These are phyloP conservation scores for Magnaporthiopsis incrustans DNA, from an alignment of 2,329 filamentous ascomycete species.

Conservation along the genomic window DNA sequence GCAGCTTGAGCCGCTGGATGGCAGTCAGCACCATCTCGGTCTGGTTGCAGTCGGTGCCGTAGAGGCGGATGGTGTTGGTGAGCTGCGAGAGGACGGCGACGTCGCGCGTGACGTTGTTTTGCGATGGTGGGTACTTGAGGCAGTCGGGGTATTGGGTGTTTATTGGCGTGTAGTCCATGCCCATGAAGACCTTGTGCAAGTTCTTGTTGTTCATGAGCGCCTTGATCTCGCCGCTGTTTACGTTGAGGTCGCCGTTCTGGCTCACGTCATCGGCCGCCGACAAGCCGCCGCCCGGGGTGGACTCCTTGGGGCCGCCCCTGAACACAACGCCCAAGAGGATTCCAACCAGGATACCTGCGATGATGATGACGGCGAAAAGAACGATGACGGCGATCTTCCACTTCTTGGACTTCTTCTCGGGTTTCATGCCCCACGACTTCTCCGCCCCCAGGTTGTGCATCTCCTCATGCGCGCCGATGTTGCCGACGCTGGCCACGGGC, in stretches of 20 bases:
- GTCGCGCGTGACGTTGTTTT: slow-evolving; percentile 92
- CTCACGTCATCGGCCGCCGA: slow-evolving; percentile 52
- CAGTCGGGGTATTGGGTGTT: slow-evolving; percentile 88
- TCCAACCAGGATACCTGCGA: slow-evolving; percentile 66
- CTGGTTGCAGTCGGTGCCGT: slow-evolving; percentile 96
- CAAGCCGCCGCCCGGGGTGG: slow-evolving; percentile 27
- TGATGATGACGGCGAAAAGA: slow-evolving; percentile 54
- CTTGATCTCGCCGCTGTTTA: slow-evolving; percentile 68
- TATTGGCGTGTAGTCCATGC: slow-evolving; percentile 90
- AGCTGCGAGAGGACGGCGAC: slow-evolving; percentile 84
- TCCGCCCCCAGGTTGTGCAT: slow-evolving; percentile 24
- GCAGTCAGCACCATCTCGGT: slow-evolving; percentile 88
- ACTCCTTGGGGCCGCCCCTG: slow-evolving; percentile 43
- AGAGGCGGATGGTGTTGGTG: slow-evolving; percentile 79
- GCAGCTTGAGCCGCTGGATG: slow-evolving; percentile 64
- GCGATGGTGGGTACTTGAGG: slow-evolving; percentile 65
- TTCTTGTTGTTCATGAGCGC: slow-evolving; percentile 69
- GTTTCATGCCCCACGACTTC: slow-evolving; percentile 46
- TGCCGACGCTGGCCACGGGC: slow-evolving; percentile 33
- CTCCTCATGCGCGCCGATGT: slow-evolving; percentile 20
- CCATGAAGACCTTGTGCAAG: slow-evolving; percentile 88
- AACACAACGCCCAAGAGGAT: slow-evolving; percentile 64
- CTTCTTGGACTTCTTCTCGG: slow-evolving; percentile 52
- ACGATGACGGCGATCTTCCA: slow-evolving; percentile 62
- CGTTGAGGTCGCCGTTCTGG: slow-evolving; percentile 62